Percentiles rank a stretch among this genome's conserved stretches.
These are phyloP conservation scores for Taiwanofungus camphoratus DNA, from an alignment of 1,284 basidiomycete species.

Conservation along the genomic window DNA sequence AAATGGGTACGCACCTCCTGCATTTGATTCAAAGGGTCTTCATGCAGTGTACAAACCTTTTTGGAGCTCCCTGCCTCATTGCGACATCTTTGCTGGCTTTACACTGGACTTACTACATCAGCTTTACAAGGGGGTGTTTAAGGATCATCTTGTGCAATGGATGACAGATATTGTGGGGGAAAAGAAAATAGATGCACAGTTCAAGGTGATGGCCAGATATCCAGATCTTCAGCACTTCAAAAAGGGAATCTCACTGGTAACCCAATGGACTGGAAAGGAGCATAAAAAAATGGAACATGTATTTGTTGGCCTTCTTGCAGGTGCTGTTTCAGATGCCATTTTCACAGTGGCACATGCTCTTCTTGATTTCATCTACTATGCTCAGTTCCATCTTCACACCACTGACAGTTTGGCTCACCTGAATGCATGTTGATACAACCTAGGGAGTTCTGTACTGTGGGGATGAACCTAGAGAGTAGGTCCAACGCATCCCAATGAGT, in stretches of 20 bases:
- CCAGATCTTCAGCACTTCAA: slow-evolving; percentile 21
- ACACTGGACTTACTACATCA: slow-evolving; percentile 27
- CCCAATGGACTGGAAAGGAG: slow-evolving; percentile 23
- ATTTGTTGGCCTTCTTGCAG: slow-evolving; percentile 21
- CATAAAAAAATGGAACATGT: slow-evolving; percentile 22
- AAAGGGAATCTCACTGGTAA: slow-evolving; percentile 21
- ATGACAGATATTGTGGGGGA: slow-evolving; percentile 14
- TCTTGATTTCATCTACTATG: slow-evolving; percentile 20
- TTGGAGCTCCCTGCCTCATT: slow-evolving; percentile 20
- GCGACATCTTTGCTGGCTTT: slow-evolving; percentile 17
- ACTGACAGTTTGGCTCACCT: slow-evolving; percentile 15
- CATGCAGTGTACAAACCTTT: slow-evolving; percentile 20
- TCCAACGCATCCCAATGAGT: no score
- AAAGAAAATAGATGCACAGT: slow-evolving; percentile 20
- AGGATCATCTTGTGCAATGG: slow-evolving; percentile 27
- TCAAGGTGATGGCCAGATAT: slow-evolving; percentile 13
- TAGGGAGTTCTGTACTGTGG: no score
- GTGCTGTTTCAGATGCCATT: slow-evolving; percentile 5
- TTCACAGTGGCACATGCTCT: slow-evolving; percentile 12
- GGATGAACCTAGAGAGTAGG: no score
- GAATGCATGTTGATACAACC: no score
- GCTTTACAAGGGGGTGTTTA: slow-evolving; percentile 26
- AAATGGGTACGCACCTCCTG: background rate
- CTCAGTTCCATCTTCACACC: slow-evolving; percentile 20
- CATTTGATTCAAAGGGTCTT: slow-evolving; percentile 9